These are phyloP conservation scores for Fusarium sp. DNA, from an alignment of 2,329 filamentous ascomycete species.

Conservation along the genomic window DNA sequence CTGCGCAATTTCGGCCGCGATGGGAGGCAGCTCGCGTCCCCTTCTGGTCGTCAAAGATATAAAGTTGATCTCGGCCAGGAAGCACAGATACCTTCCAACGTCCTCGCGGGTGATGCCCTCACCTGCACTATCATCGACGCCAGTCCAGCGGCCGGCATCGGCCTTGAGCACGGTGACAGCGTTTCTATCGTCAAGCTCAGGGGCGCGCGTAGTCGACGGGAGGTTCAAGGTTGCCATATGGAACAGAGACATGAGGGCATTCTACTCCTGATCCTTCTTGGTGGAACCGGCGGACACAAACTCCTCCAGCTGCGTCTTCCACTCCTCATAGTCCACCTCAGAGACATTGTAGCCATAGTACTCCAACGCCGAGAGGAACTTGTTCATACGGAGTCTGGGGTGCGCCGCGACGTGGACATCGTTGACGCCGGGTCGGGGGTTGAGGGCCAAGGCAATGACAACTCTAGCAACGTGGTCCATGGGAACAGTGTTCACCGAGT, in stretches of 20 bases:
- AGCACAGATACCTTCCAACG: conserved; percentile 23
- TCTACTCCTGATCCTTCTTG: conserved; percentile 42
- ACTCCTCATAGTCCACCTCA: conserved; percentile 73
- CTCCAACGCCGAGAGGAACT: conserved; percentile 77
- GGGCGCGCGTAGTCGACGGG: conserved; percentile 74
- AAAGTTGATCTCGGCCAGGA: conserved; percentile 35
- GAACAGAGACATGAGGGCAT: conserved; percentile 70
- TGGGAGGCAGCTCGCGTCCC: conserved; percentile 33
- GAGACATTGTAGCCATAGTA: conserved; percentile 80
- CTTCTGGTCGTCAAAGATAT: conserved; percentile 24
- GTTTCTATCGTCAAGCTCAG: conserved; percentile 75
- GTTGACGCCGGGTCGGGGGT: conserved; percentile 65
- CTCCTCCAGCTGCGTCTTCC: conserved; percentile 46
- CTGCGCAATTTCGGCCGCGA: conserved; percentile 15
- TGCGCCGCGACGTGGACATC: conserved; percentile 85
- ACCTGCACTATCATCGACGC: conserved; percentile 64
- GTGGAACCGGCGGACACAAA: conserved; percentile 22
- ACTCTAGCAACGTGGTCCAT: conserved; percentile 85
- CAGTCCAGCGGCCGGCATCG: conserved; percentile 70
- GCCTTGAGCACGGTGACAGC: conserved; percentile 71
- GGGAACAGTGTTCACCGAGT: conserved; percentile 89
- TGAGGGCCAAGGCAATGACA: conserved; percentile 75
- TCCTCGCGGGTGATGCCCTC: conserved; percentile 31
- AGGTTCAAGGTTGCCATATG: conserved; percentile 78
- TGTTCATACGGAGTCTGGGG: conserved; percentile 81